Conservation (phyloP, 2,329 filamentous ascomycete genomes). For the Fusarium sp. region DNA sequence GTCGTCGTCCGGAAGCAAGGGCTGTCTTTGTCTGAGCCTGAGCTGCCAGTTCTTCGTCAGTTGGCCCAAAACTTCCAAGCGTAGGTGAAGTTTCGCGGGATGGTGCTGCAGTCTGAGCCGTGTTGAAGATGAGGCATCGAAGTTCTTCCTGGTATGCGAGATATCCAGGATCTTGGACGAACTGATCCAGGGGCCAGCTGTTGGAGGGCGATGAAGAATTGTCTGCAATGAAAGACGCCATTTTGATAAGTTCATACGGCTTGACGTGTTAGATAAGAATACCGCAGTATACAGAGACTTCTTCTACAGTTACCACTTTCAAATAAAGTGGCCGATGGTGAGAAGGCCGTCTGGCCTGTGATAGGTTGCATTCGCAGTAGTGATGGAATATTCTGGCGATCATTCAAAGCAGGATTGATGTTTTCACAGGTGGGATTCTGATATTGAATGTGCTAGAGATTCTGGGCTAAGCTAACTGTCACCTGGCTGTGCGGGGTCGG, state of each 20-base stretch:
- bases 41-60: slow-evolving; percentile 29
- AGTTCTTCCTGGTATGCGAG: slow-evolving; percentile 57
- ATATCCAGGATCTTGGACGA: slow-evolving; percentile 52
- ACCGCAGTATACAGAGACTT: background rate
- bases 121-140: slow-evolving; percentile 55
- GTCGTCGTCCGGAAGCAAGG: slow-evolving; percentile 45
- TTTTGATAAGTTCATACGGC: background rate
- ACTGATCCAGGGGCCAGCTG: slow-evolving; percentile 47
- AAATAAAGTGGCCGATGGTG: background rate
- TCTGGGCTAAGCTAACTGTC: slow-evolving; percentile 11
- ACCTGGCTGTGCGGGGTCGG: slow-evolving; percentile 35
- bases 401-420: background rate
- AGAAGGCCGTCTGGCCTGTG: background rate
- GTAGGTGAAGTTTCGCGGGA: slow-evolving; percentile 51
- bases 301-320: background rate
- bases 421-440: background rate
- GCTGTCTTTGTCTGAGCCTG: slow-evolving; percentile 37
- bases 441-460: background rate
- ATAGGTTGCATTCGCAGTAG: background rate
- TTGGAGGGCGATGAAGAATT: slow-evolving; percentile 41
- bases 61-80: slow-evolving; percentile 27
- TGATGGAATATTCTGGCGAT: background rate
- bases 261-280: background rate
- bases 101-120: slow-evolving; percentile 53
- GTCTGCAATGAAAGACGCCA: slow-evolving; percentile 27